These are phyloP conservation scores for Phalaenopsis aphrodite DNA, from an alignment of 106 monocot species.

Conservation along the genomic window DNA sequence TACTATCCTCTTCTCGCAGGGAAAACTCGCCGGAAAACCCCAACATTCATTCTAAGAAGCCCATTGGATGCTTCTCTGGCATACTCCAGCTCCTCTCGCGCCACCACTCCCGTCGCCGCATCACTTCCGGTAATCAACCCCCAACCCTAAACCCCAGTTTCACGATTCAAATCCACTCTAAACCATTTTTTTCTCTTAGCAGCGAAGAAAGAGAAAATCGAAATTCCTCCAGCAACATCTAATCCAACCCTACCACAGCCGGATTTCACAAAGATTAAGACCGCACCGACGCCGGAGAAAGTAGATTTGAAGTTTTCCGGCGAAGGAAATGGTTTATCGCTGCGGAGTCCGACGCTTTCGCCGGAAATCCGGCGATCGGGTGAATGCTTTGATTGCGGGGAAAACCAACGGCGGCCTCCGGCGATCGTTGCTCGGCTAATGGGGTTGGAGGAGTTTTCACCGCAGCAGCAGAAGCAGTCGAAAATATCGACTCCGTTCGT, in stretches of 20 bases:
- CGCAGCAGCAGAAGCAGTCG: not conserved
- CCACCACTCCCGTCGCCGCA: slow-evolving; percentile 5
- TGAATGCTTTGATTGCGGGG: not conserved
- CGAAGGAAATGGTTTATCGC: not conserved
- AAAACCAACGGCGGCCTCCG: not conserved
- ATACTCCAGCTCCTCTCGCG: slow-evolving; percentile 4
- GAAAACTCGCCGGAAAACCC: not conserved
- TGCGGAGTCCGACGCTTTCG: not conserved
- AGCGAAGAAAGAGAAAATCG: not conserved
- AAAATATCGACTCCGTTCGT: no score
- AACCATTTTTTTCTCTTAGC: not conserved
- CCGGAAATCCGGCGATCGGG: slow-evolving; percentile 5
- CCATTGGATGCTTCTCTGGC: slow-evolving; percentile 3
- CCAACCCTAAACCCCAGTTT: not conserved
- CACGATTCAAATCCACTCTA: not conserved
- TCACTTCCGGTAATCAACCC: not conserved
- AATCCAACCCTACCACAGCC: not conserved
- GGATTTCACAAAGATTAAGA: not conserved
- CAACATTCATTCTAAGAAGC: not conserved
- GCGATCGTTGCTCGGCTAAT: not conserved
- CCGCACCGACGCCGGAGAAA: not conserved
- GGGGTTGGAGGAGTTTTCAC: not conserved
- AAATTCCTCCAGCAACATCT: not conserved
- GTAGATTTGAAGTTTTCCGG: not conserved
- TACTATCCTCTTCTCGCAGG: not conserved